Base-by-base conservation (phyloP, 768 basidiomycete genomes). In the Agrocybe pediades region DNA sequence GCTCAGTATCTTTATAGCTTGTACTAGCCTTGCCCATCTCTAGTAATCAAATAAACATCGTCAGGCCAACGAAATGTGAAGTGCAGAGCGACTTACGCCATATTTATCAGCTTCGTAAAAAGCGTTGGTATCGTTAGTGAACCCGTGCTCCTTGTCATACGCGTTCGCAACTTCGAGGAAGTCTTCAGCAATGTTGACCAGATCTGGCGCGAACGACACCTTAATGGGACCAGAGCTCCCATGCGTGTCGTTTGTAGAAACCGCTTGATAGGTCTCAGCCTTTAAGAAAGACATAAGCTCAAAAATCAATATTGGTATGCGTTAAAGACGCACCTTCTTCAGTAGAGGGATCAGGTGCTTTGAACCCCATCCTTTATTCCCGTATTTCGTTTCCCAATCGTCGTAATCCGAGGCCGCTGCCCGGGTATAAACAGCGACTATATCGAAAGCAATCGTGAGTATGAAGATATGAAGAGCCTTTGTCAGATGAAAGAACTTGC, bases 371-470 rank as follows among this genome's bases (percentile, higher is more conserved):
- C 85, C 86, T 0, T 74, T 66, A 60, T 87, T 86, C 2, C 72
- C 74, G 20, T 79, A 66, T 0, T 70, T 63, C 0, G 48, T 68
- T 60, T 80, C 78, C 86, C 86, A 87, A 51, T 80, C 81, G 54
- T 88, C 83, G 44, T 81, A 86, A 62, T 88, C 87, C 0, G 84
- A 86, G 1, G 82, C 78, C 16, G 81, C 65, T 6, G 82, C 79
- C 21, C 86, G 78, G 0, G 78, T 81, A 56, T 87, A 87, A 68
- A 81, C 74, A 64, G 75, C 74, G 51, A 78, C 78, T 80, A 44
- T 23, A 17, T 33, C 11, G 21, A 30, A 48, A n/a, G 45, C 23
- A 9, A 19, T 39, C 16, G 20, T 6, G 30, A 30, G 24, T 39
- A 26, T 19, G 36, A 19, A 48, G 25, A 21, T 9, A 51, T 20